Conservation (phyloP, 345 rosid species). For the Corymbia maculata region DNA sequence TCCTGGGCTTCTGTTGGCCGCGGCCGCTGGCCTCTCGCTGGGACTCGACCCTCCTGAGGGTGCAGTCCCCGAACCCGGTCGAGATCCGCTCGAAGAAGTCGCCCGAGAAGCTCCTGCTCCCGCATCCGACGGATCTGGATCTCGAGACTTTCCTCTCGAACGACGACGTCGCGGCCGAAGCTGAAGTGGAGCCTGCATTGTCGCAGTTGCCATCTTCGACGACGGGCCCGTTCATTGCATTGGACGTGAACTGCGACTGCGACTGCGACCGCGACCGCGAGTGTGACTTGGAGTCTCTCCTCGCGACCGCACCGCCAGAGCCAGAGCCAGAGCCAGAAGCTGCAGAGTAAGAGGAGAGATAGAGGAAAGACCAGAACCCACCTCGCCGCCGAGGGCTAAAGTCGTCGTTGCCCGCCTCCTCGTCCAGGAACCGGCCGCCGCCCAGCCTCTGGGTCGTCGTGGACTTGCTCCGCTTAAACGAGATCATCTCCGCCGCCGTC, state of each 20-base stretch:
- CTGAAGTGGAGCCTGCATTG: background rate
- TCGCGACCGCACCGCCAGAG: background rate
- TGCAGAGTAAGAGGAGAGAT: constrained; percentile 37
- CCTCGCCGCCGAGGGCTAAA: background rate
- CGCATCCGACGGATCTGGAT: constrained; percentile 99
- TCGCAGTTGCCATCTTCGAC: background rate
- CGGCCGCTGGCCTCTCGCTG: constrained; percentile 69
- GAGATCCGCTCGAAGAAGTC: constrained; percentile 97
- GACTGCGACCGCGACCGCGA: background rate
- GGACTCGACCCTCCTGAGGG: constrained; percentile 89
- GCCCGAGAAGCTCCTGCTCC: constrained; percentile 95
- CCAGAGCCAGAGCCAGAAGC: background rate
- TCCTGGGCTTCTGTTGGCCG: background rate
- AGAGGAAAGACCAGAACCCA: constrained; percentile 86
- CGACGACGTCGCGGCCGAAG: background rate
- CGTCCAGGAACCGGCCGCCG: constrained; percentile 20
- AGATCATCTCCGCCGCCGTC: constrained; percentile 22
- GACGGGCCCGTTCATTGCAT: background rate
- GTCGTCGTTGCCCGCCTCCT: constrained; percentile 28
- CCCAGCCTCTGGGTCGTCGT: constrained; percentile 34
- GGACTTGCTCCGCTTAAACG: constrained; percentile 83
- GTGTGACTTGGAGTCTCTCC: background rate
- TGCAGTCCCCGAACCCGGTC: constrained; percentile 95
- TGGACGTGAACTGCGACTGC: background rate
- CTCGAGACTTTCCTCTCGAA: constrained; percentile 91